Evolutionary conservation across 2,329 filamentous ascomycete species (phyloP).

Genomic region (Pseudogymnoascus sp.): DNA sequence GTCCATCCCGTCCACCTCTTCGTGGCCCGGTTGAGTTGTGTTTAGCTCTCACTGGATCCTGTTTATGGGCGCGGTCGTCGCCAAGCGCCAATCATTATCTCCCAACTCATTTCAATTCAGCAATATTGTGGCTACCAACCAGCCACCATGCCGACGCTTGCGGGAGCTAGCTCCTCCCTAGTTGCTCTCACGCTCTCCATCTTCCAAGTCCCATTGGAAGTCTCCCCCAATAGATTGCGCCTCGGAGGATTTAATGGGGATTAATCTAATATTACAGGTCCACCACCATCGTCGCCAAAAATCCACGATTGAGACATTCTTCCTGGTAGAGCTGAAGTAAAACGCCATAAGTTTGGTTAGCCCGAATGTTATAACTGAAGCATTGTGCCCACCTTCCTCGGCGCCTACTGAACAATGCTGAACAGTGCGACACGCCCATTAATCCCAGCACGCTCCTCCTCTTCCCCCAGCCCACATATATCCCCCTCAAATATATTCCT

Average conservation of each 20-base stretch:
- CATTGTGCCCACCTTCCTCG: conserved; percentile 1
- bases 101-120: neutral
- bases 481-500: conserved; percentile 4
- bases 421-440: conserved; percentile 2
- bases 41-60: conserved; percentile 7
- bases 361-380: conserved; percentile 7
- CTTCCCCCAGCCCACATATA: conserved; percentile 3
- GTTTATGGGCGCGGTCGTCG: neutral
- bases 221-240: neutral
- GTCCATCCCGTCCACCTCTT: neutral
- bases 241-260: neutral
- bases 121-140: neutral
- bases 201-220: neutral
- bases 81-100: conserved; percentile 7
- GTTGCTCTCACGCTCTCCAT: neutral
- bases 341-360: conserved; percentile 1
- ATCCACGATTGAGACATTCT: neutral
- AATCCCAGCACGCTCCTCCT: neutral
- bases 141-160: neutral
- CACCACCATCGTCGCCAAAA: neutral
- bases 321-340: conserved; percentile 5
- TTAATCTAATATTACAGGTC: conserved; percentile 8
- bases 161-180: neutral
- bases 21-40: conserved; percentile 7
- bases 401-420: neutral